Evolutionary conservation across 129 eudicot genomes (phyloP), one percentile per base, ranked within the genome.

Genomic region (Centrapalus pauciflorus): DNA sequence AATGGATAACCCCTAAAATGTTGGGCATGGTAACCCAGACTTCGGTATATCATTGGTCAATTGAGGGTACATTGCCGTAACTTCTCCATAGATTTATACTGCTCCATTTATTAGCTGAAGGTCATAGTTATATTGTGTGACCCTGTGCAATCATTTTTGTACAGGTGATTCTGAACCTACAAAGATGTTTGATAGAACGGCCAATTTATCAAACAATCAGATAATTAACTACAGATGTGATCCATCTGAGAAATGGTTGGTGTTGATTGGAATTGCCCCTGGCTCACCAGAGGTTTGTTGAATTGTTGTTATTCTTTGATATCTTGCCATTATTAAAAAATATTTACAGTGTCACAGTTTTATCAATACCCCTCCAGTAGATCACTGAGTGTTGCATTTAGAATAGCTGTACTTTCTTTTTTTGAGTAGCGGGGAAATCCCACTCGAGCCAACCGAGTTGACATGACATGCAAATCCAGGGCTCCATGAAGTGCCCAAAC

Each of bases 171-270:
- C 96, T 49, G 95, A 85, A 61, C 98, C 98, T 59, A 79, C 55
- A 33, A 92, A 92, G 88, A 80, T 92, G 91, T 92, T 92, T 51
- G 98, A 92, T 69, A 88, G 98, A 82, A 83, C 98, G 7, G 96
- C 96, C 66, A 92, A 92, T 74, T 70, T 92, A 52, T 80, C 87
- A 25, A 92, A 81, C 87, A 92, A 92, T 80, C 98, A 92, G 77
- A 88, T 92, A 16, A 92, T 92, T 46, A 92, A 92, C 72, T 92
- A 92, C 70, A 82, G 87, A 61, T 85, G 96, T 60, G 96, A 92
- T 76, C 98, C 96, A 59, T 79, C 95, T 54, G 98, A 92, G 65
- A 92, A 92, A 63, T 92, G 98, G 98, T 71, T 88, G 96, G 98
- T 92, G 49, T 67, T 92, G 84, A 92, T 92, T 73, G 98, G 98